Conservation (phyloP, 2,329 filamentous ascomycete genomes). For the Neofusicoccum umdonicola region DNA sequence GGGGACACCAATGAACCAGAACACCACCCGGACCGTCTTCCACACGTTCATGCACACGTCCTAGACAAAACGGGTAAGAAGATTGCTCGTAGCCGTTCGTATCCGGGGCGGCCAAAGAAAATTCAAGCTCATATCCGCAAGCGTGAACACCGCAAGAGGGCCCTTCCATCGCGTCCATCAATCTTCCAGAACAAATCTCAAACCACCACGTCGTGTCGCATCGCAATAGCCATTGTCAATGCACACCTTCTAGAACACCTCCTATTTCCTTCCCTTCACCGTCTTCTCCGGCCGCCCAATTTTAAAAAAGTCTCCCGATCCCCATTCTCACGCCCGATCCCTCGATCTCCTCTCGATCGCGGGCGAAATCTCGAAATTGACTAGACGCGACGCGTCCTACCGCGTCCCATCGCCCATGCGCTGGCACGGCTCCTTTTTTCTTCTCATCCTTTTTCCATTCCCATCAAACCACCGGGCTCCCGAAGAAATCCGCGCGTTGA, state of each 20-base stretch:
- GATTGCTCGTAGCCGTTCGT: background rate
- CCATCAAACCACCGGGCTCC: background rate
- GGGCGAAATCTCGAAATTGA: too few relatives aligned
- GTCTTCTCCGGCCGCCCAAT: too few relatives aligned
- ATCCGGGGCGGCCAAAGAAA: too few relatives aligned
- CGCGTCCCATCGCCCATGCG: background rate
- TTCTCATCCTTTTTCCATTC: background rate
- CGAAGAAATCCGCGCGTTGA: too few relatives aligned
- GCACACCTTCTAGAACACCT: conserved; percentile 2
- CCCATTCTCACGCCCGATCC: background rate
- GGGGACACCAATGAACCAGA: too few relatives aligned
- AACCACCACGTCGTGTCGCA: background rate
- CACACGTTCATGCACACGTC: background rate
- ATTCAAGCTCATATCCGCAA: background rate
- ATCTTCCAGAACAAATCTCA: background rate
- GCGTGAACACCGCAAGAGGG: background rate
- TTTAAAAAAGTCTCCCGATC: background rate
- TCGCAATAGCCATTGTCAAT: background rate
- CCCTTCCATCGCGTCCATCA: background rate
- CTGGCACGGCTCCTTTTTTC: background rate
- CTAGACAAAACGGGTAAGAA: background rate
- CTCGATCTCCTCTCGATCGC: background rate
- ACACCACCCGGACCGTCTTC: too few relatives aligned
- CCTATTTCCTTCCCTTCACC: background rate
- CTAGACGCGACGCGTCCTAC: background rate